Conservation (phyloP, 352 stramenopile species). For the Phytophthora hibernalis region DNA sequence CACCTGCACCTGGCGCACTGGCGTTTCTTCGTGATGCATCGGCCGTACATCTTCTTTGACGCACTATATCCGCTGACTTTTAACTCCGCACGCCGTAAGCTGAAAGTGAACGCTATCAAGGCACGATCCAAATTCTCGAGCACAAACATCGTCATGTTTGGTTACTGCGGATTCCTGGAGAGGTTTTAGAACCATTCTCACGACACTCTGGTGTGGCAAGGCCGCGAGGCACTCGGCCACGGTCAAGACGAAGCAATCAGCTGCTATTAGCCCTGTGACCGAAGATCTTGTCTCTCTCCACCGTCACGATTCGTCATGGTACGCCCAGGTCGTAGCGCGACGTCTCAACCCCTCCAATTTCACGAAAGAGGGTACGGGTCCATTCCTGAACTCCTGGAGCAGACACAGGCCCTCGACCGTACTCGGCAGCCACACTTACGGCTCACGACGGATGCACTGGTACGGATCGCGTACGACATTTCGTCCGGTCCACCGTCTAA, state of each 20-base stretch:
- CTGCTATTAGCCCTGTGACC: too few relatives aligned
- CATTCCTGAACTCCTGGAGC: slow-evolving; percentile 1
- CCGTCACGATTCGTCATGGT: not conserved
- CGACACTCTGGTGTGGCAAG: not conserved
- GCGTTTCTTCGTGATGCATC: not conserved
- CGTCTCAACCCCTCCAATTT: not conserved
- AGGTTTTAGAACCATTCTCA: not conserved
- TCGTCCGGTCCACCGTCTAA: too few relatives aligned
- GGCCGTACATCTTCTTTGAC: not conserved
- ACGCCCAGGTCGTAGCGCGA: not conserved
- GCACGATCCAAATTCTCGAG: not conserved
- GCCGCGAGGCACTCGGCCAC: not conserved
- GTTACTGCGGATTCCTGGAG: not conserved
- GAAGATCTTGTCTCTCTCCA: not conserved
- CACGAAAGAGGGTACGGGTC: not conserved
- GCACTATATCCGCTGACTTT: too few relatives aligned
- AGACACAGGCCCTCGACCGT: not conserved
- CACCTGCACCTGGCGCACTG: not conserved
- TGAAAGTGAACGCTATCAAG: not conserved
- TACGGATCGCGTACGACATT: not conserved
- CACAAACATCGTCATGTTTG: not conserved
- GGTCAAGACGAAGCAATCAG: too few relatives aligned
- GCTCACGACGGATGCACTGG: not conserved
- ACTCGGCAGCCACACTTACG: not conserved
- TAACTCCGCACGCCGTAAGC: too few relatives aligned